Base-by-base conservation (phyloP, 2,329 filamentous ascomycete genomes). In the Pseudonectria foliicola region DNA sequence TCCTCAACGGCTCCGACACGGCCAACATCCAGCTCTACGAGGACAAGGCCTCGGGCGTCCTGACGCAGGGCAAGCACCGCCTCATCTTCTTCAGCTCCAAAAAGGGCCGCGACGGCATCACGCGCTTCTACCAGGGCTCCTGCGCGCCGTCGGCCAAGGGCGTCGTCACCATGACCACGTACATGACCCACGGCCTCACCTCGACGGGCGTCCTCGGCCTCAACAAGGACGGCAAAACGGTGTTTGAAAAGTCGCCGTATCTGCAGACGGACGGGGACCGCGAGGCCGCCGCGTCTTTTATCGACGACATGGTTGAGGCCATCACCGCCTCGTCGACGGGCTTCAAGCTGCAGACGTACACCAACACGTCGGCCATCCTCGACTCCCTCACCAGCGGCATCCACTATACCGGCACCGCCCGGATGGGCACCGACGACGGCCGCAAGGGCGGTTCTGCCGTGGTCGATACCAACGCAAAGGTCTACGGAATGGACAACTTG, bases 401-500 rank as follows among this genome's bases (percentile, higher is more conserved):
- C 48, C 70, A 73, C 53, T 75, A 68, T 61, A 64, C 70, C 36
- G 67, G 73, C 26, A 80, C 75, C 1, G 67, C 70, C 31, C 82
- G 80, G 55, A 64, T 82, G 44, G 77, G 77, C 10, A 62, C 60
- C 2, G 69, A 76, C 33, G 70, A 75, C 31, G 74, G 73, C 12
- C 68, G 71, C 7, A 44, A 57, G 32, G 60, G 60, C 29, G 75
- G 76, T 15, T 68, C 63, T 3, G 61, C 75, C 0, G 78, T 82
- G 2, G 77, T 82, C 2, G 78, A 82, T 45, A 54, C 67, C 6
- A 65, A 82, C 55, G 70, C 75, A 33, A 74, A 71, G 55, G 75
- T 82, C 2, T 82, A 76, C 44, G 78, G 78, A 35, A 82, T 73
- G 2, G 74, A 81, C 48, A 82, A 82, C 56, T 61, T 82, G 29